Evolutionary conservation across 163 green algal species (phyloP).

Genomic region (Scenedesmus sp.): DNA sequence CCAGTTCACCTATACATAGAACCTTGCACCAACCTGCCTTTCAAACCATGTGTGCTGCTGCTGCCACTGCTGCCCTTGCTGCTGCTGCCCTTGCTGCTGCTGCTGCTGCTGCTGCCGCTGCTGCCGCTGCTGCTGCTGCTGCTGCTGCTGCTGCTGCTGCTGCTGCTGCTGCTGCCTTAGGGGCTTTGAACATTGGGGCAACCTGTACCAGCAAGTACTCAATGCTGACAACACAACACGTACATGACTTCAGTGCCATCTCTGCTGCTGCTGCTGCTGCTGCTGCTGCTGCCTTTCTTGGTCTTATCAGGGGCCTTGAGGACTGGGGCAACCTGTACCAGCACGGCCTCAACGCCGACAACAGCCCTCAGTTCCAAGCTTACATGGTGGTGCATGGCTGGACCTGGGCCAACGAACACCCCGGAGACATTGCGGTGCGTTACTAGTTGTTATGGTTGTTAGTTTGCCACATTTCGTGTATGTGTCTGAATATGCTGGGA

Average conservation of each 20-base stretch:
- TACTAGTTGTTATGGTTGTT: background rate
- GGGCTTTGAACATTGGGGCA: conserved; percentile 80
- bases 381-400: conserved; percentile 53
- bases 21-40: no score
- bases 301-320: conserved; percentile 64
- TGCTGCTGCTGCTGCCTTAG: background rate
- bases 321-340: conserved; percentile 86
- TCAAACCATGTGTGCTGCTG: background rate
- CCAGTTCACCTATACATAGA: no score
- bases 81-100: no score
- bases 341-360: conserved; percentile 78
- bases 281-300: background rate
- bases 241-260: no score
- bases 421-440: conserved; percentile 31
- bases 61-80: background rate
- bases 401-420: conserved; percentile 36
- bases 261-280: background rate
- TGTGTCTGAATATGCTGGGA: background rate
- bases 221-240: conserved; percentile 65
- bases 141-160: background rate
- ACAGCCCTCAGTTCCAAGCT: conserved; percentile 41
- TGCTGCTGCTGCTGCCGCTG: no score
- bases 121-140: no score
- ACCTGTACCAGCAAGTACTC: conserved; percentile 81
- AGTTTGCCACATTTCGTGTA: background rate